Evolutionary conservation across 164 flowering plant species (phyloP), one percentile per base, ranked within the genome.

Genomic region (Nymphaea colorata): DNA sequence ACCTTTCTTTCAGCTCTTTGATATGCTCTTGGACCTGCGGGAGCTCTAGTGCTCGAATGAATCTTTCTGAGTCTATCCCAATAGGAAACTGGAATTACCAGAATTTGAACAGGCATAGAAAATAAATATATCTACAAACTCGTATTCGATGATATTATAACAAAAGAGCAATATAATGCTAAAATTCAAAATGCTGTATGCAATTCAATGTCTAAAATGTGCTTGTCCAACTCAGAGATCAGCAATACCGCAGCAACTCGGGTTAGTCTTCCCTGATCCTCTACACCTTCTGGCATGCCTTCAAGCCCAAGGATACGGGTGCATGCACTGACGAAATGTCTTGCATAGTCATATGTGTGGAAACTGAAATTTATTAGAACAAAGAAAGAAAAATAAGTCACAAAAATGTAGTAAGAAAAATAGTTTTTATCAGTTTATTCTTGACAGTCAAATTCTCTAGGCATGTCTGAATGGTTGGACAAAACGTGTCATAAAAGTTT

Each of bases 321-420:
- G 76, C 97, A 93, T 68, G 98, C 97, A 84, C 98, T 93, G 42
- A 93, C 98, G 77, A 93, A 93, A 69, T 93, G 98, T 68, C 98
- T 88, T 57, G 98, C 97, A 84, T 93, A 93, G 72, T 90, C 98
- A 75, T 93, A 93, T 6, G 98, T 93, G 68, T 93, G 98, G 66
- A 90, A 93, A 64, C 98, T 93, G 87, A 80, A 74, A 70, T 12
- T 6, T 7, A 47, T 25, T 25, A 25, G 36, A 25, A 25, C 36
- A 25, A 25, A 25, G 36, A 25, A 25, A 25, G 36, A 25, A 25
- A 25, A 25, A 25, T 25, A 25, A 25, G 36, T 25, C 36, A 25
- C 36, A 25, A 25, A 25, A 25, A 25, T 1, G 0, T 25, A 25
- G 36, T 25, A 25, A 25, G 36, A 25, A 25, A 25, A 25, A 25